Conservation (phyloP, 2,329 filamentous ascomycete species). For the Fusarium abutilonis region DNA sequence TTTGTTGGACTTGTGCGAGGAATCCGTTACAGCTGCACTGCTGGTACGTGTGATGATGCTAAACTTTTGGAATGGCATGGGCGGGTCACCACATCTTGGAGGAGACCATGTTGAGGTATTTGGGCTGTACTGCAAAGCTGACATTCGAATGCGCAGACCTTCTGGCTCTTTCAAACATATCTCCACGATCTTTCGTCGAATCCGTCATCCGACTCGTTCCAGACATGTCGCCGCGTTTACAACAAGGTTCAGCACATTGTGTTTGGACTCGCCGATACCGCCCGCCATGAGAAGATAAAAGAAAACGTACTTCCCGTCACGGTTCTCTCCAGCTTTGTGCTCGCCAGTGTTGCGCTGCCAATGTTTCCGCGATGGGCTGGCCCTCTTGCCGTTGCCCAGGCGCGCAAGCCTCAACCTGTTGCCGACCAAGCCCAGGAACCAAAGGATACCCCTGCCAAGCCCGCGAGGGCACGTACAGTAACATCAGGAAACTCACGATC, state of each 20-base stretch:
- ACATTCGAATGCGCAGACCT: conserved; percentile 67
- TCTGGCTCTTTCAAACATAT: conserved; percentile 91
- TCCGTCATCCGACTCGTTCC: conserved; percentile 80
- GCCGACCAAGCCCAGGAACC: conserved; percentile 48
- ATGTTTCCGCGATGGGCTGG: conserved; percentile 81
- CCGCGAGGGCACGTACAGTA: conserved; percentile 76
- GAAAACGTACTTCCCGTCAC: conserved; percentile 85
- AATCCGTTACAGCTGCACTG: conserved; percentile 84
- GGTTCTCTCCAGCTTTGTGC: conserved; percentile 80
- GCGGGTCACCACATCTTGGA: conserved; percentile 15
- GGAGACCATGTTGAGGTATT: conserved; percentile 2
- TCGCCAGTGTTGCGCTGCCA: conserved; percentile 79
- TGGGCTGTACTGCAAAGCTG: conserved; percentile 17
- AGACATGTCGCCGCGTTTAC: conserved; percentile 84
- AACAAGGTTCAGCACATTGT: conserved; percentile 91
- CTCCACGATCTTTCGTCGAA: conserved; percentile 81
- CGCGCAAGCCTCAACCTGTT: conserved; percentile 72
- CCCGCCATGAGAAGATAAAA: conserved; percentile 77
- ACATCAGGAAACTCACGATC: conserved; percentile 60
- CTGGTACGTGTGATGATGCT: conserved; percentile 65
- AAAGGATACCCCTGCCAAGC: conserved; percentile 52
- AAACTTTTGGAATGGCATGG: conserved; percentile 17
- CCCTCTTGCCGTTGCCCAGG: conserved; percentile 82
- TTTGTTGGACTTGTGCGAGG: conserved; percentile 84
- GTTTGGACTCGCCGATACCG: conserved; percentile 77